Percentiles rank a stretch among this genome's conserved stretches.
These are phyloP conservation scores for Cladophialophora immunda DNA, from an alignment of 2,329 filamentous ascomycete genomes.

Conservation along the genomic window DNA sequence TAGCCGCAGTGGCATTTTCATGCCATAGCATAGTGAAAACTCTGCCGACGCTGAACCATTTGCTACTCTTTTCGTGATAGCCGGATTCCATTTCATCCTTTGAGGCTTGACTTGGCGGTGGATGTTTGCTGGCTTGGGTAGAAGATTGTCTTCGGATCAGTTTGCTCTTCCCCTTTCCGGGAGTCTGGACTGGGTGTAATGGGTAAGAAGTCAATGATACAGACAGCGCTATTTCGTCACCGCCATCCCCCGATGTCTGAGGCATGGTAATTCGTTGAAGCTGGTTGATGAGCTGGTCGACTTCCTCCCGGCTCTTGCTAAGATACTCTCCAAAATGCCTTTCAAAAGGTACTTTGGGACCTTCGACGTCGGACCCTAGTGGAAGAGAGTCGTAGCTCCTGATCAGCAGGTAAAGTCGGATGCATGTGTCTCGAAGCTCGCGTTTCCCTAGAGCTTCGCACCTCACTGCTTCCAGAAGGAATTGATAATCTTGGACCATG, in stretches of 20 bases:
- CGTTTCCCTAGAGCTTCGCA: neutral
- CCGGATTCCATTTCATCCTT: neutral
- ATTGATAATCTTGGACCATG: conserved; percentile 7
- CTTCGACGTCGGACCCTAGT: neutral
- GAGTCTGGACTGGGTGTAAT: neutral
- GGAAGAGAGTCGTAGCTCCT: neutral
- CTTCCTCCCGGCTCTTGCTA: neutral
- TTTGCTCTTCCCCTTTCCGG: neutral
- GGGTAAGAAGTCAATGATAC: neutral
- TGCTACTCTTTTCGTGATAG: neutral
- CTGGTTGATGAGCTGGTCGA: neutral
- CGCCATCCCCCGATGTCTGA: neutral
- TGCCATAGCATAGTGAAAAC: conserved; percentile 48
- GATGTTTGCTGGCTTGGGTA: neutral
- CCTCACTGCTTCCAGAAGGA: conserved; percentile 20
- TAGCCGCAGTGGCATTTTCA: conserved; percentile 33
- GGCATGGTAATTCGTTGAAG: neutral
- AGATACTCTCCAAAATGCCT: neutral
- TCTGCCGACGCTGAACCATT: conserved; percentile 26
- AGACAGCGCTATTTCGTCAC: neutral
- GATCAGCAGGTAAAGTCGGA: conserved; percentile 19
- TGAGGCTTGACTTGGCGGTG: neutral
- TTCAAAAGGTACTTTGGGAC: neutral
- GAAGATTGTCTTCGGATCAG: neutral
- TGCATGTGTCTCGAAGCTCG: neutral